Evolutionary conservation across 371 early-diverging fungal species (phyloP), one percentile per base, ranked within the genome.

Genomic region (Lichtheimia ramosa): DNA sequence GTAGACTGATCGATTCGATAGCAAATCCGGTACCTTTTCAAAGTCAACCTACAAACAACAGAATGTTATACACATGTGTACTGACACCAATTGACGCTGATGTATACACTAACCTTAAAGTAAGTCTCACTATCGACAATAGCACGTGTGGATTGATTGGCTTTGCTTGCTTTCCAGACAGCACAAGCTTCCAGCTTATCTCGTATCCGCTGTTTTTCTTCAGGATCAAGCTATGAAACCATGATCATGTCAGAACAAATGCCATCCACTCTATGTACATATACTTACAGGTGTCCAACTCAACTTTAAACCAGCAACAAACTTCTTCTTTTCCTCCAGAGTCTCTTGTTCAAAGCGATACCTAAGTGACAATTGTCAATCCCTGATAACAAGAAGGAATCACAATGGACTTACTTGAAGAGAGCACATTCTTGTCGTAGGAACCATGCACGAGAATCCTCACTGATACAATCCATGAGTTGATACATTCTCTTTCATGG

Each of bases 391-490:
- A 40, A 54, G 2, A 5, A 5, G 8, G 18, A 0, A 18, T 6
- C 39, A 40, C 0, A 15, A 54, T 54, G 13, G n/a, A 50, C 58
- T 54, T 79, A 84, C 83, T 83, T 87, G 76, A 98, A 96, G 55
- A 97, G 74, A 8, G 81, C 80, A 54, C 84, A 75, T 66, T 98
- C 98, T 62, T 95, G 91, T 53, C 89, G 84, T 28, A 96, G 57
- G 65, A 96, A 92, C 98, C 98, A 98, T n/a, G 69, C 64, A 39
- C 93, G 84, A 54, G 93, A 80, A 48, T 96, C 95, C 43, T 90
- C 92, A 51, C 88, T 89, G 62, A n/a, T 24, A 13, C 3, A 39
- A 43, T n/a, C n/a, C n/a, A 20, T 16, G 3, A 28, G 3, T 34
- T 18, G 42, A 40, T 16, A 23, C 21, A 48, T 21, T 14, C 5